Percentiles rank a stretch among this genome's conserved stretches.
Evolutionary conservation across 345 rosid genomes (phyloP).

Genomic region (Eucalyptus caleyi): DNA sequence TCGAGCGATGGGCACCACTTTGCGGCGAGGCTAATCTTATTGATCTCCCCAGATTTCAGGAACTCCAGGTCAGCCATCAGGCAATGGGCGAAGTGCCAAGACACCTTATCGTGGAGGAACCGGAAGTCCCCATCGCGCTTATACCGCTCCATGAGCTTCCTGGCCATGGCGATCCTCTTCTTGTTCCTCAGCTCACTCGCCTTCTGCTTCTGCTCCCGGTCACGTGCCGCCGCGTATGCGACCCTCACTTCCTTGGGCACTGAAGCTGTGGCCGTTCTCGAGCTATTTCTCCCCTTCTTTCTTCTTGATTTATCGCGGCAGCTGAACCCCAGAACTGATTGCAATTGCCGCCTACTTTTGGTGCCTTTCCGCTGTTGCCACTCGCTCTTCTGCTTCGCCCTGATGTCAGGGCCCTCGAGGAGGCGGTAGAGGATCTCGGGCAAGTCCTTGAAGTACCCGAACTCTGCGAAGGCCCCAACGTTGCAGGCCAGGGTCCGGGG

Average conservation of each 20-base stretch:
- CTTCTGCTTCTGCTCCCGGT: constrained; percentile 10
- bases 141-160: constrained; percentile 18
- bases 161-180: constrained; percentile 29
- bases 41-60: constrained; percentile 6
- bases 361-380: constrained; percentile 2
- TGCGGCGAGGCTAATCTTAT: constrained; percentile 45
- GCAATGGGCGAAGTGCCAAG: constrained; percentile 34
- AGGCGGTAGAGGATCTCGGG: constrained; percentile 66
- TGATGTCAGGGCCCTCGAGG: constrained; percentile 26
- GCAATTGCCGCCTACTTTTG: not conserved
- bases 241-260: not conserved
- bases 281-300: not conserved
- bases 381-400: constrained; percentile 24
- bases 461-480: constrained; percentile 18
- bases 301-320: not conserved
- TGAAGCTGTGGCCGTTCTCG: not conserved
- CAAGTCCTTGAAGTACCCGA: constrained; percentile 67
- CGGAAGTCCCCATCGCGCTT: constrained; percentile 35
- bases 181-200: constrained; percentile 29
- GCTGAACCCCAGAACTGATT: not conserved
- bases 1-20: constrained; percentile 74
- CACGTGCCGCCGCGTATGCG: constrained; percentile 25
- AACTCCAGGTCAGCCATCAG: constrained; percentile 16
- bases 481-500: constrained; percentile 51
- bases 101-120: constrained; percentile 35